Evolutionary conservation across 768 basidiomycete genomes (phyloP), one percentile per base, ranked within the genome.

Genomic region (Mycena epipterygia): DNA sequence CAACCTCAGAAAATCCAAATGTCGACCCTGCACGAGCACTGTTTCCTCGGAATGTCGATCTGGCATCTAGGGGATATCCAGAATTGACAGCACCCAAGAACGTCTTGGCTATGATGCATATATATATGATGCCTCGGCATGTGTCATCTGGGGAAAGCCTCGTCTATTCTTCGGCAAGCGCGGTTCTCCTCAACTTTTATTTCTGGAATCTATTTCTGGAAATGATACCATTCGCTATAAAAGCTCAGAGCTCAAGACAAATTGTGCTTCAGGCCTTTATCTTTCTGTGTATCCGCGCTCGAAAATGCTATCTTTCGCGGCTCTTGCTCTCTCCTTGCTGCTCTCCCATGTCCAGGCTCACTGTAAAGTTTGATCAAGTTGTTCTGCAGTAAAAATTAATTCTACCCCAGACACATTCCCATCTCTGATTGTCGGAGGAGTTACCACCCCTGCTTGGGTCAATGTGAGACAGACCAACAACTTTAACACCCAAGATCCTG

Each of bases 401-500:
- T 67, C 19, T 55, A n/a, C 44, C 3, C 17, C 35, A 86, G 85
- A 86, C 76, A 87, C 85, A 13, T 85, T 86, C 77, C 83, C 84
- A 5, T 81, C 83, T 21, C 78, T 88, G 35, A 79, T 84, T 44
- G 80, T 82, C 19, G 80, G 81, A 29, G 85, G 86, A 9, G 72
- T 70, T 25, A 80, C 76, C 14, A 84, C 84, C 13, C 64, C 83
- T 7, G 77, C 77, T 21, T 87, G 85, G 86, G 71, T 75, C 27
- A 81, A 86, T 68, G 81, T 86, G 61, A 81, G 86, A 27, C 64
- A 81, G 73, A 86, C 86, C 21, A 85, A 86, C 78, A 88, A 88
- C 78, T 86, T 74, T 75, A 77, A 87, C 67, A 78, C 75, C 33
- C 82, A 81, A 21, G 76, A 76, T 35, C 85, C 85, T 4, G 83